Base-by-base conservation (phyloP, 306 rosid species). In the Vigna unguiculata region DNA sequence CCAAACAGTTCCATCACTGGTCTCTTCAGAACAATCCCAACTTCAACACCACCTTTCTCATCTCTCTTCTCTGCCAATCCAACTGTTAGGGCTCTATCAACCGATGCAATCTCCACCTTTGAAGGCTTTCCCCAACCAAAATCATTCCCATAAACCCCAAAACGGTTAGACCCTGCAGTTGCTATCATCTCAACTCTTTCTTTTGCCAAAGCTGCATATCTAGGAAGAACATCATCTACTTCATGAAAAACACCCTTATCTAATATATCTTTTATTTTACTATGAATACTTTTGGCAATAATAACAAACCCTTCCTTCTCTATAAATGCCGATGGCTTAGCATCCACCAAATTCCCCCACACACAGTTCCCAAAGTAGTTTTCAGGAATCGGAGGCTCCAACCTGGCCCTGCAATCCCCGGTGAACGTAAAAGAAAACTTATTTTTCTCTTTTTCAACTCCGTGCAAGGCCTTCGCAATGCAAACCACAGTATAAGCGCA, bases 61-160 rank as follows among this genome's bases (percentile, higher is more conserved):
- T 58, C 79, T 62, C 24, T 36, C 3, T 59, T 47, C 12, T 77
- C 89, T 20, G 83, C 76, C 58, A 86, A 47, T 0, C 77, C 74
- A 57, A 83, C 25, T 4, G 69, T 49, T 1, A 78, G 9, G 6
- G 70, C 79, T 22, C 55, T 83, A 43, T 72, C 68, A 13, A 78
- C 41, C 5, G 86, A 82, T 1, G 41, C 17, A 40, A 85, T 60
- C 69, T 83, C 87, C 74, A 83, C 91, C 69, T 85, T 85, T 9
- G 38, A 36, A 0, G 89, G 87, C 47, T 13, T 79, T 14, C 89
- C 87, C 91, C 89, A 88, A 0, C 91, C 87, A 66, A 83, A 88
- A 75, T 88, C 91, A 16, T 12, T 34, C 1, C 17, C 81, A 15
- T 85, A 88, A 28, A 88, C 81, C 4, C 84, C 83, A 66, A 88